These are phyloP conservation scores for Orbilia javanica DNA, from an alignment of 2,329 filamentous ascomycete species.

Conservation along the genomic window DNA sequence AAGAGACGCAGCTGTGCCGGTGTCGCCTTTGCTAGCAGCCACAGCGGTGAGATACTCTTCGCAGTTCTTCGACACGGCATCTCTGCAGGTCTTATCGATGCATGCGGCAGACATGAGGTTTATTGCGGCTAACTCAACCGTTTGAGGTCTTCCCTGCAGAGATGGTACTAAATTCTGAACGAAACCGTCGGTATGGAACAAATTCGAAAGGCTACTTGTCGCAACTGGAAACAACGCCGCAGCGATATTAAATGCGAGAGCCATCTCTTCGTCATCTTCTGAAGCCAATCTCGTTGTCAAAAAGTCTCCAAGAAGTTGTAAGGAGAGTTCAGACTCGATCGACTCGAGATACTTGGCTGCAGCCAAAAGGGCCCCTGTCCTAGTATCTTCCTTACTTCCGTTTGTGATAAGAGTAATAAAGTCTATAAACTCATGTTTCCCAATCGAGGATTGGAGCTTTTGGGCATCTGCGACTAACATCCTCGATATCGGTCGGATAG, in stretches of 20 bases:
- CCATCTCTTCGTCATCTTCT: slow-evolving; percentile 87
- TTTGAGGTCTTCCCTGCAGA: slow-evolving; percentile 73
- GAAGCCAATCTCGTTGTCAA: slow-evolving; percentile 78
- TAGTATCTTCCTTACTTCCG: slow-evolving; percentile 57
- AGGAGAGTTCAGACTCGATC: slow-evolving; percentile 56
- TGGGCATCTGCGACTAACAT: slow-evolving; percentile 59
- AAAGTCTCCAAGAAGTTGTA: slow-evolving; percentile 61
- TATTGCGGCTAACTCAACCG: slow-evolving; percentile 86
- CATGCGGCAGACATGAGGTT: slow-evolving; percentile 93
- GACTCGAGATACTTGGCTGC: slow-evolving; percentile 61
- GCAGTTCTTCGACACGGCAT: slow-evolving; percentile 86
- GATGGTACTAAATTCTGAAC: slow-evolving; percentile 80
- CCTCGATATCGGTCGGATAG: slow-evolving; percentile 60
- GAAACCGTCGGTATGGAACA: slow-evolving; percentile 92
- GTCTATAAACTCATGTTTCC: slow-evolving; percentile 59
- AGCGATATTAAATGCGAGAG: slow-evolving; percentile 93
- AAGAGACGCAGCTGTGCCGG: slow-evolving; percentile 75
- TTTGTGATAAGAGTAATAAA: slow-evolving; percentile 59
- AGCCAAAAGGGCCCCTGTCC: slow-evolving; percentile 61
- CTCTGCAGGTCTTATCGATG: slow-evolving; percentile 83
- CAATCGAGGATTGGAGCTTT: slow-evolving; percentile 58
- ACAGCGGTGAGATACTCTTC: slow-evolving; percentile 87
- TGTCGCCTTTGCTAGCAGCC: slow-evolving; percentile 77
- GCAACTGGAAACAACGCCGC: slow-evolving; percentile 86
- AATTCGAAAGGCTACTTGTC: slow-evolving; percentile 67